phyloP scores from a whole-genome alignment of 768 basidiomycete genomes.

The Sporobolomyces roseus region DNA sequence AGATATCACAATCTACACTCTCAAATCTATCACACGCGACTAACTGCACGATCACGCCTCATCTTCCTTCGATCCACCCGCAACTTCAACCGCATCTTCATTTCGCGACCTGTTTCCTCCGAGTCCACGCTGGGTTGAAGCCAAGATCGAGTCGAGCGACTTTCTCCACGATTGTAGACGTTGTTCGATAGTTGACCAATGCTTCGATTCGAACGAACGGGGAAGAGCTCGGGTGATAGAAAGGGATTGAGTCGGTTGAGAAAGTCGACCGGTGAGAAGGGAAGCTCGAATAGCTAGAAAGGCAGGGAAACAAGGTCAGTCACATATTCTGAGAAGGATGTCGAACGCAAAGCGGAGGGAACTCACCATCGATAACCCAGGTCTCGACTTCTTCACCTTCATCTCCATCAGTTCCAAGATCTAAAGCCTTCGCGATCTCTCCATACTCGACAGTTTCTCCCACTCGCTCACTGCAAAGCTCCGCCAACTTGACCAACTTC shows the following conservation, averaged over 20 bases:
- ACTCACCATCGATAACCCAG: conserved; percentile 77
- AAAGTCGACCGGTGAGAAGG: conserved; percentile 74
- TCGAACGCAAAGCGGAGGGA: conserved; percentile 35
- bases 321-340: neutral
- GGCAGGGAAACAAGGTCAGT: neutral
- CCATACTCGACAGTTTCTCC: conserved; percentile 70
- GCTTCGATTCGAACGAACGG: conserved; percentile 61
- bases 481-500: conserved; percentile 68
- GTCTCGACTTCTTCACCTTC: conserved; percentile 64
- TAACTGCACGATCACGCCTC: conserved; percentile 1
- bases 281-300: conserved; percentile 70
- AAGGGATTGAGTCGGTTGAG: conserved; percentile 70
- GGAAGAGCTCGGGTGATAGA: conserved; percentile 70
- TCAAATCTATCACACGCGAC: neutral
- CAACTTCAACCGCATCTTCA: too few species aligned
- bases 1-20: neutral
- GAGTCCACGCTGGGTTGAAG: conserved; percentile 10
- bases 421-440: conserved; percentile 63
- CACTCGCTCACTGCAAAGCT: conserved; percentile 70
- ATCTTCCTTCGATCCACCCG: neutral
- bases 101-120: too few species aligned
- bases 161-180: conserved; percentile 65
- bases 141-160: conserved; percentile 19
- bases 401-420: conserved; percentile 53
- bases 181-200: conserved; percentile 75